Conservation (phyloP, 1,284 basidiomycete genomes). For the Fomes fomentarius region DNA sequence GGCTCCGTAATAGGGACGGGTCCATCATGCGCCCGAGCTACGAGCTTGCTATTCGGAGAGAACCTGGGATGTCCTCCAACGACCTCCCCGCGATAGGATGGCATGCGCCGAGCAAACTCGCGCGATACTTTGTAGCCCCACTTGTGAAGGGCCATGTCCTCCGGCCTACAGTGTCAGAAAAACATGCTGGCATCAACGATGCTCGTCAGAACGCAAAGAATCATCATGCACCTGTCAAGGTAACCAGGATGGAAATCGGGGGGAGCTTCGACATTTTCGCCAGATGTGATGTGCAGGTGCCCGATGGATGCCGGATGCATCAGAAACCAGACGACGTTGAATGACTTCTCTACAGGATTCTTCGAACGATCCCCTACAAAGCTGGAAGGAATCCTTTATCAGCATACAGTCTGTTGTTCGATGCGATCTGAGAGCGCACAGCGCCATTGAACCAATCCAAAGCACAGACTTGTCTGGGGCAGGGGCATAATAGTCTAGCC, state of each 20-base stretch:
- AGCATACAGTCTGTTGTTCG: neutral
- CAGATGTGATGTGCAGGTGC: constrained; percentile 25
- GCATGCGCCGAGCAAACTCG: constrained; percentile 39
- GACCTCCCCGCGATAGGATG: constrained; percentile 39
- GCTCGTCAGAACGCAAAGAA: too few relatives aligned
- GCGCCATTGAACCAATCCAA: constrained; percentile 35
- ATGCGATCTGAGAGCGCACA: constrained; percentile 19
- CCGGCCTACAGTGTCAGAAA: constrained; percentile 5
- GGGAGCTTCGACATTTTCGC: constrained; percentile 17
- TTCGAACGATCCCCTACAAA: constrained; percentile 31
- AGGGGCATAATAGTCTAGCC: constrained; percentile 46
- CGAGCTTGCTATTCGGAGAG: constrained; percentile 21
- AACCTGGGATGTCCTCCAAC: constrained; percentile 35
- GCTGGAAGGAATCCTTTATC: constrained; percentile 15
- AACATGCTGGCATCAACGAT: too few relatives aligned
- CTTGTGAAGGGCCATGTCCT: constrained; percentile 44
- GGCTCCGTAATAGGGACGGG: constrained; percentile 24
- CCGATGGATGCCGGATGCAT: constrained; percentile 26
- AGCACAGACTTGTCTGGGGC: constrained; percentile 53
- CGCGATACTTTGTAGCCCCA: constrained; percentile 39
- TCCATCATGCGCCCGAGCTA: neutral
- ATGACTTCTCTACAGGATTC: constrained; percentile 35
- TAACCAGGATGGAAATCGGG: constrained; percentile 28
- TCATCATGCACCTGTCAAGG: constrained; percentile 16
- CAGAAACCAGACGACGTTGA: constrained; percentile 35